Percentiles rank a stretch among this genome's conserved stretches.
Conservation (phyloP, 352 stramenopile species). For the Globisporangium paddicum region DNA sequence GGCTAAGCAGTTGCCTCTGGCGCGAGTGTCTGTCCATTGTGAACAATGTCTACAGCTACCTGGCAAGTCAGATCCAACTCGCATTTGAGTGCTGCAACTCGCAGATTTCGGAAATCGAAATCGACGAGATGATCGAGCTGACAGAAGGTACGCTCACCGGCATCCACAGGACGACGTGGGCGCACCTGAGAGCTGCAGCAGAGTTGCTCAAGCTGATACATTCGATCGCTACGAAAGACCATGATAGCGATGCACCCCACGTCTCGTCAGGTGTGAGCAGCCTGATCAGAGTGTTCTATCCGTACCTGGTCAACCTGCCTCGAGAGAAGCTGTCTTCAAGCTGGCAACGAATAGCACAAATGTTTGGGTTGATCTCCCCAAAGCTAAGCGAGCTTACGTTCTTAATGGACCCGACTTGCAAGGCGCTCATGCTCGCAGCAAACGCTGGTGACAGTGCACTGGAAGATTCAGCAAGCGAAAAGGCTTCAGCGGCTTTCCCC, state of each 20-base stretch:
- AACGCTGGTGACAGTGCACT: not conserved
- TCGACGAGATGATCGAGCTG: slow-evolving; percentile 27
- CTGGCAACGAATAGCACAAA: slow-evolving; percentile 29
- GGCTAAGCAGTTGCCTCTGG: slow-evolving; percentile 13
- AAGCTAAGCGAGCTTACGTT: slow-evolving; percentile 17
- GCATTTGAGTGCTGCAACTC: slow-evolving; percentile 23
- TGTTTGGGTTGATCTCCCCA: slow-evolving; percentile 22
- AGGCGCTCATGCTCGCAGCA: slow-evolving; percentile 44
- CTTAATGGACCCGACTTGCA: slow-evolving; percentile 45
- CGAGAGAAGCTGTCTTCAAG: slow-evolving; percentile 33
- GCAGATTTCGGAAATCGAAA: slow-evolving; percentile 40
- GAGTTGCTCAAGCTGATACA: slow-evolving; percentile 18
- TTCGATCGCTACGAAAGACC: not conserved
- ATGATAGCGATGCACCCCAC: not conserved
- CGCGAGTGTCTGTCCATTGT: slow-evolving; percentile 8
- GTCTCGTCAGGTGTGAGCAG: slow-evolving; percentile 24
- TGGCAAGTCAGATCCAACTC: slow-evolving; percentile 11
- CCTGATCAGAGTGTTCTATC: slow-evolving; percentile 64
- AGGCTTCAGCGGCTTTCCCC: slow-evolving; percentile 12
- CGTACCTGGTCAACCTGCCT: slow-evolving; percentile 52
- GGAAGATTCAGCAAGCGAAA: not conserved
- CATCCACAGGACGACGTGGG: slow-evolving; percentile 25
- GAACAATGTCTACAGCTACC: slow-evolving; percentile 9
- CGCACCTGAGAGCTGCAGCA: slow-evolving; percentile 7
- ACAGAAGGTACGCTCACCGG: slow-evolving; percentile 21